A percentile compares a stretch with the other conserved stretches of the same genome.
Evolutionary conservation across 1,284 basidiomycete genomes (phyloP).

Genomic region (Papiliotrema fonsecae): DNA sequence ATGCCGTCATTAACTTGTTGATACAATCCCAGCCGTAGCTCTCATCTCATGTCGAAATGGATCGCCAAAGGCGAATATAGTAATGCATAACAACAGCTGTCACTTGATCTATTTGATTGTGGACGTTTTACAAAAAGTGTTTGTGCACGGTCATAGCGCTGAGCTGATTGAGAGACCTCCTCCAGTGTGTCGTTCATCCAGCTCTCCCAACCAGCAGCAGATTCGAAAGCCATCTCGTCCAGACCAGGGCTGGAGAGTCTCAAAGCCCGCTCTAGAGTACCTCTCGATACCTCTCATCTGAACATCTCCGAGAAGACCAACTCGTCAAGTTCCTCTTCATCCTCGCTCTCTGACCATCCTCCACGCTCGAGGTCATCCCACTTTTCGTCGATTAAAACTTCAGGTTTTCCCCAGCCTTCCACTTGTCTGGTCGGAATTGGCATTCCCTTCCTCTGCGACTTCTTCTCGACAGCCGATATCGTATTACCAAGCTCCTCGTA

Average conservation of each 20-base stretch:
- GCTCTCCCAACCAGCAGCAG: no score
- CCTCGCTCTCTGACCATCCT: neutral
- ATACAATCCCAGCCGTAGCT: no score
- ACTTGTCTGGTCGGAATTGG: neutral
- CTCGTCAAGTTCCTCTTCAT: neutral
- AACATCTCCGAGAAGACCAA: no score
- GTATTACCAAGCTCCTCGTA: conserved; percentile 1
- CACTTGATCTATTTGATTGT: no score
- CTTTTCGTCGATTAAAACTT: conserved; percentile 2
- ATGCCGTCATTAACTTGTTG: no score
- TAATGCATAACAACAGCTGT: no score
- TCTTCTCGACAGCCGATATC: neutral
- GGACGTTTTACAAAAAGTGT: no score
- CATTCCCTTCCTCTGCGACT: neutral
- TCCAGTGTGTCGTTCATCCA: no score
- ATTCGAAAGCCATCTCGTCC: neutral
- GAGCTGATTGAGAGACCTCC: no score
- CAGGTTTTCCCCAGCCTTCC: conserved; percentile 5
- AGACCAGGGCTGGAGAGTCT: neutral
- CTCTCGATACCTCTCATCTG: neutral
- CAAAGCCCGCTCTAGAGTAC: neutral
- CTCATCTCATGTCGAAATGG: no score
- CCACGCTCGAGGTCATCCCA: neutral
- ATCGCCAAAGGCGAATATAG: no score
- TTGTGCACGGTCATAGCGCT: no score